These are phyloP conservation scores for Calonectria montana DNA, from an alignment of 2,329 filamentous ascomycete species.

Conservation along the genomic window DNA sequence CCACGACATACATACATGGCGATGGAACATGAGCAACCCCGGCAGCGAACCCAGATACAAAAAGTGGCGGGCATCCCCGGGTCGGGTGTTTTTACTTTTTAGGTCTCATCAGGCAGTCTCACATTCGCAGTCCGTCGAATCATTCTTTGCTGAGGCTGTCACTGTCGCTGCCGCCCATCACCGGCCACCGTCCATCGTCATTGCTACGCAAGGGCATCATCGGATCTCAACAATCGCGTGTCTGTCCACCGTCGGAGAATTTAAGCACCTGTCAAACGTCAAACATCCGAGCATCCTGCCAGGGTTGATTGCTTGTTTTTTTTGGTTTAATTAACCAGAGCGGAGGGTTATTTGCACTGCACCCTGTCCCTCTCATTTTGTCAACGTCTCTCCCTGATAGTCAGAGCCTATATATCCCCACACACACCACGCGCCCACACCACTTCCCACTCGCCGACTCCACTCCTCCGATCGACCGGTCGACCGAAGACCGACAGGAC, in stretches of 20 bases:
- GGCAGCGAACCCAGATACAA: slow-evolving; percentile 6
- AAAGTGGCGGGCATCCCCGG: slow-evolving; percentile 11
- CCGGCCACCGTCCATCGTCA: background rate
- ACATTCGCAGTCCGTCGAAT: background rate
- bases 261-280: slow-evolving; percentile 5
- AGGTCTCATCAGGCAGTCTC: slow-evolving; percentile 1
- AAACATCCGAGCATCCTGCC: background rate
- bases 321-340: background rate
- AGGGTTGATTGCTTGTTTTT: background rate
- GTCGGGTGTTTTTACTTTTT: slow-evolving; percentile 9
- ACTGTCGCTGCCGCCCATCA: background rate
- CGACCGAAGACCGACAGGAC: slow-evolving; percentile 8
- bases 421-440: background rate
- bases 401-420: background rate
- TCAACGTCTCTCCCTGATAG: background rate
- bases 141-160: background rate
- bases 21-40: background rate
- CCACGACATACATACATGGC: background rate
- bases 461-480: slow-evolving; percentile 17
- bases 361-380: background rate
- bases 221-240: background rate
- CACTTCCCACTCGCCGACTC: background rate
- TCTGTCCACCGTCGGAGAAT: slow-evolving; percentile 5
- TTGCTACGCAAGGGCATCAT: background rate
- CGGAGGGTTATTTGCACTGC: background rate